Percentiles rank a stretch among this genome's conserved stretches.
phyloP scores from a whole-genome alignment of 441 rosid genomes.

The Populus trichocarpa region DNA sequence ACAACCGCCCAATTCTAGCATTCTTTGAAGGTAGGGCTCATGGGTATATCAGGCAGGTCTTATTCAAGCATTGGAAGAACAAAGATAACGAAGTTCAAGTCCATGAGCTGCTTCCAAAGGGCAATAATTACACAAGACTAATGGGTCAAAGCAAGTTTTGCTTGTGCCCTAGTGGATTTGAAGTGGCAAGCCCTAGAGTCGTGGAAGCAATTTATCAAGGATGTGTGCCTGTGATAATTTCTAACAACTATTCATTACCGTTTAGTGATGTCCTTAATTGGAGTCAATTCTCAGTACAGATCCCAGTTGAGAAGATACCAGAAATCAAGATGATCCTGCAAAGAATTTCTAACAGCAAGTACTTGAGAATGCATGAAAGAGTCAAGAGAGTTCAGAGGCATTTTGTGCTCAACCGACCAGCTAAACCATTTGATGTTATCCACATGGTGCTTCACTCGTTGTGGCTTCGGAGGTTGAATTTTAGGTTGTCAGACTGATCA shows the following conservation, averaged over 20 bases:
- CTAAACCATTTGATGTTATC: slow-evolving; percentile 54
- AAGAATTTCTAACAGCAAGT: slow-evolving; percentile 23
- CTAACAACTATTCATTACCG: no score
- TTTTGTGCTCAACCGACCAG: slow-evolving; percentile 55
- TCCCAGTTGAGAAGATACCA: no score
- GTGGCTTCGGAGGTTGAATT: slow-evolving; percentile 63
- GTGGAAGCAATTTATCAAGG: no score
- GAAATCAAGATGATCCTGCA: slow-evolving; percentile 6
- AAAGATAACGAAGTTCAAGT: slow-evolving; percentile 45
- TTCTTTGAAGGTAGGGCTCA: slow-evolving; percentile 72
- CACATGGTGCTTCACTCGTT: slow-evolving; percentile 62
- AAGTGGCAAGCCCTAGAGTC: no score
- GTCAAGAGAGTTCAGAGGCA: slow-evolving; percentile 44
- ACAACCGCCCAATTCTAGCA: slow-evolving; percentile 35
- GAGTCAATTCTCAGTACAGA: no score
- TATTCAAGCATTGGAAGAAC: slow-evolving; percentile 58
- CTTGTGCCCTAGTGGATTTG: slow-evolving; percentile 33
- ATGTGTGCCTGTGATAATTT: no score
- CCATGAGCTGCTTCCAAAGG: slow-evolving; percentile 49
- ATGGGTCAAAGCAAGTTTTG: slow-evolving; percentile 24
- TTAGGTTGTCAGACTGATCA: slow-evolving; percentile 12
- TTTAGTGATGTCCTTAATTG: no score
- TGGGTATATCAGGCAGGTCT: slow-evolving; percentile 48
- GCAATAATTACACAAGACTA: background rate
- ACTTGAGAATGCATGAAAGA: slow-evolving; percentile 32